Evolutionary conservation across 495 filamentous ascomycete species (phyloP).

Genomic region (Aspergillus cristatus): DNA sequence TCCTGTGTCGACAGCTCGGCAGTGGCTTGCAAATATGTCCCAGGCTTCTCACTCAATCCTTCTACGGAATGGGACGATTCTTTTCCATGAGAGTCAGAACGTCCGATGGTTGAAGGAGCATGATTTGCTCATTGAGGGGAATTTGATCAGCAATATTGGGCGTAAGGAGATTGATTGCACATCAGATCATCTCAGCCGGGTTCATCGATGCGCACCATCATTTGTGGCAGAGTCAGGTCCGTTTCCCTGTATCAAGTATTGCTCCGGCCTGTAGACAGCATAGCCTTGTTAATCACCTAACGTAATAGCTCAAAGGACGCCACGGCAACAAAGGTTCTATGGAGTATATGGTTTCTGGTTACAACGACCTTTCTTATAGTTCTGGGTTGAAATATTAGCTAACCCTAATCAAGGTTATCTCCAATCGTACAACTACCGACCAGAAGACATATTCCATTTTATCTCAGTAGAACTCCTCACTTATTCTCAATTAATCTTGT

Average conservation of each 20-base stretch:
- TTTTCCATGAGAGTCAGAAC: slow-evolving; percentile 1
- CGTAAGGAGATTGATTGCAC: background rate
- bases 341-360: slow-evolving; percentile 1
- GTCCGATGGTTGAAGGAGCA: background rate
- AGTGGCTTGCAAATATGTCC: too few relatives aligned
- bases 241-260: background rate
- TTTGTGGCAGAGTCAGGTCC: slow-evolving; percentile 2
- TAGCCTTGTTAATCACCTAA: too few relatives aligned
- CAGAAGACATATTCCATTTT: too few relatives aligned
- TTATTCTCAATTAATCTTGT: too few relatives aligned
- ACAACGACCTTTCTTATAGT: background rate
- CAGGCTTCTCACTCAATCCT: slow-evolving; percentile 1
- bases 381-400: background rate
- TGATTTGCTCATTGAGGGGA: slow-evolving; percentile 2
- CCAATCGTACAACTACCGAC: slow-evolving; percentile 2
- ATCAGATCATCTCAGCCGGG: slow-evolving; percentile 1
- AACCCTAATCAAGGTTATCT: background rate
- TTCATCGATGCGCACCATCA: slow-evolving; percentile 3
- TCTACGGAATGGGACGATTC: slow-evolving; percentile 1
- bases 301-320: background rate
- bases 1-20: too few relatives aligned
- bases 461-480: too few relatives aligned
- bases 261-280: background rate
- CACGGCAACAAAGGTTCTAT: background rate
- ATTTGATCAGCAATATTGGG: background rate